These are phyloP conservation scores for Russula olivacea DNA, from an alignment of 768 basidiomycete species.

Conservation along the genomic window DNA sequence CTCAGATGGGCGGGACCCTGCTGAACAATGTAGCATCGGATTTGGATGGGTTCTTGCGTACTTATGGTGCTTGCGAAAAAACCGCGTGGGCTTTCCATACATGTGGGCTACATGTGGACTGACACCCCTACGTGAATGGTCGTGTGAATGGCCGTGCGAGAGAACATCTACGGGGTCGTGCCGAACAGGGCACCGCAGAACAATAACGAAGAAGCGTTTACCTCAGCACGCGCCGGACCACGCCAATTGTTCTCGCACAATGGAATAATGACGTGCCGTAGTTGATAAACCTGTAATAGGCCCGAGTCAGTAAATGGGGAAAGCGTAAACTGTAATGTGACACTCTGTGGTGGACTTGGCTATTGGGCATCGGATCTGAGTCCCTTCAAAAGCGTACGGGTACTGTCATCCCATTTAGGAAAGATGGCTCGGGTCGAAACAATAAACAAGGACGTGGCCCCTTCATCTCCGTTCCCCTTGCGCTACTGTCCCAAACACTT, in stretches of 20 bases:
- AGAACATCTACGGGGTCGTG: background rate
- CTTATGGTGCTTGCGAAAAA: background rate
- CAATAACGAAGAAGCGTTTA: constrained; percentile 25
- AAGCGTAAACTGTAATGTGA: constrained; percentile 16
- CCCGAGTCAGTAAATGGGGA: constrained; percentile 17
- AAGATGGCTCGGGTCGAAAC: constrained; percentile 17
- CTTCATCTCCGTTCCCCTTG: constrained; percentile 13
- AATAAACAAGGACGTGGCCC: constrained; percentile 10
- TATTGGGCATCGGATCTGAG: background rate
- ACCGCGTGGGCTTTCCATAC: background rate
- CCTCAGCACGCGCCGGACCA: constrained; percentile 16
- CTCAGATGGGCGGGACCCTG: background rate
- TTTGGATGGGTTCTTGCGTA: background rate
- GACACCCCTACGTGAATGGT: background rate
- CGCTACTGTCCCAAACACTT: background rate
- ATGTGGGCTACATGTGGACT: background rate
- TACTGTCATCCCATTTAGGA: constrained; percentile 14
- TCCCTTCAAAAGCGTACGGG: background rate
- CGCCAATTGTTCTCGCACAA: constrained; percentile 21
- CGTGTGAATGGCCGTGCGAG: background rate
- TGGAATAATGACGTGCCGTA: constrained; percentile 14
- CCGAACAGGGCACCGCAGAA: constrained; percentile 15
- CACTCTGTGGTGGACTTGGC: background rate
- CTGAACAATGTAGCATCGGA: background rate
- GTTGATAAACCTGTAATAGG: constrained; percentile 2